Conservation (phyloP, 2,329 filamentous ascomycete species). For the Cytospora chrysosperma region DNA sequence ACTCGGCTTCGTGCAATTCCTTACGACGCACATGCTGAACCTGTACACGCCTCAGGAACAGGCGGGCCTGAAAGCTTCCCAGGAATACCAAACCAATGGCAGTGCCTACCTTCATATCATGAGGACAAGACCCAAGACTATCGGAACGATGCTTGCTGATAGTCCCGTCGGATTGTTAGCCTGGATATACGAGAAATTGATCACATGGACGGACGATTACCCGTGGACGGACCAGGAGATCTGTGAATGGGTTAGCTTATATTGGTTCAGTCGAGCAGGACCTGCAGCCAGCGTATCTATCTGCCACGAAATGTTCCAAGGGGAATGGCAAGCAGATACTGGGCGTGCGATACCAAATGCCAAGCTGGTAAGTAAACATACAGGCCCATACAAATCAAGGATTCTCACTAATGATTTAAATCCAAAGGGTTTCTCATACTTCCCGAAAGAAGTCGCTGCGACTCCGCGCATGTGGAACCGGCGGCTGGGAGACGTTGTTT, state of each 20-base stretch:
- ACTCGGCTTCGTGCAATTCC: constrained; percentile 1
- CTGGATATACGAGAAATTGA: constrained; percentile 80
- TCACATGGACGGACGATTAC: constrained; percentile 72
- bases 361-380: constrained; percentile 8
- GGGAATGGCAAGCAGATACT: neutral
- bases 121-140: constrained; percentile 61
- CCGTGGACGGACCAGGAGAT: constrained; percentile 75
- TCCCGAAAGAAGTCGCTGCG: constrained; percentile 57
- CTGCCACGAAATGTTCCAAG: constrained; percentile 62
- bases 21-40: constrained; percentile 2
- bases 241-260: constrained; percentile 71
- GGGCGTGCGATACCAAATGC: constrained; percentile 37
- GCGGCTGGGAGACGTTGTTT: constrained; percentile 60
- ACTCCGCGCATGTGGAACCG: constrained; percentile 55
- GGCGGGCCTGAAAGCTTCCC: neutral
- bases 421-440: constrained; percentile 34
- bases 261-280: constrained; percentile 68
- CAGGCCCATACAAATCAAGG: neutral
- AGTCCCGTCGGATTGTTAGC: constrained; percentile 68
- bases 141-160: constrained; percentile 68
- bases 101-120: neutral
- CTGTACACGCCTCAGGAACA: neutral
- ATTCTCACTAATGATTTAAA: neutral
- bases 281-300: constrained; percentile 66
- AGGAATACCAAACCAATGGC: neutral